Percentiles rank a stretch among this genome's conserved stretches.
These are phyloP conservation scores for Moesziomyces sp. DNA, from an alignment of 1,284 basidiomycete genomes.

Conservation along the genomic window DNA sequence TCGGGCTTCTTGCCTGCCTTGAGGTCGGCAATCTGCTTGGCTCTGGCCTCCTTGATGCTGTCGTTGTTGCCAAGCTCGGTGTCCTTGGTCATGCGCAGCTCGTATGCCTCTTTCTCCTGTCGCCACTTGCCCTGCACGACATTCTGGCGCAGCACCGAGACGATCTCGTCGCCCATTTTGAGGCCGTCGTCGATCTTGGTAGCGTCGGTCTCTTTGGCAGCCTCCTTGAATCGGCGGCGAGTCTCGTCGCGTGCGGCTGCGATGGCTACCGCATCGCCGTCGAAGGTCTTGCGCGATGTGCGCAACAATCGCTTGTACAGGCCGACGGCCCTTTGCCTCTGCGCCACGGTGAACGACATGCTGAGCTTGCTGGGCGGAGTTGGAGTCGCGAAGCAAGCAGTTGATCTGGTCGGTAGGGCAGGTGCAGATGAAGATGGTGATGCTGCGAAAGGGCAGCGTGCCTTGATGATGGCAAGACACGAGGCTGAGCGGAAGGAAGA, in stretches of 20 bases:
- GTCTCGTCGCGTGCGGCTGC: conserved; percentile 53
- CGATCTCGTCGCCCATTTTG: conserved; percentile 61
- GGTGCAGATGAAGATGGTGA: background rate
- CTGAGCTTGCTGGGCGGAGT: background rate
- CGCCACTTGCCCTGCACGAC: conserved; percentile 64
- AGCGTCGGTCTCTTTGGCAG: conserved; percentile 47
- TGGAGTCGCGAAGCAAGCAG: too few species aligned
- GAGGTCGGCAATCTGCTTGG: conserved; percentile 55
- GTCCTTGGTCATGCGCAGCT: conserved; percentile 61
- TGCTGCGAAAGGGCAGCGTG: background rate
- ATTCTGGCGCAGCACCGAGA: conserved; percentile 58
- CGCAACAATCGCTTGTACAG: conserved; percentile 62
- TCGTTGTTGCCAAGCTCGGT: conserved; percentile 66
- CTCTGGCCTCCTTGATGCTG: conserved; percentile 56
- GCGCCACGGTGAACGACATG: conserved; percentile 49
- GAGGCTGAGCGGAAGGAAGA: conserved; percentile 2
- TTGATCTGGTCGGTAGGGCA: background rate
- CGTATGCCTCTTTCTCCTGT: conserved; percentile 44
- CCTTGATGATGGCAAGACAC: background rate
- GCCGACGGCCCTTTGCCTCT: conserved; percentile 55
- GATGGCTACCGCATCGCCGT: conserved; percentile 47
- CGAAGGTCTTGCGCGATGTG: conserved; percentile 60
- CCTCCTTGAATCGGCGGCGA: conserved; percentile 48
- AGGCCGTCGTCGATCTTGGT: conserved; percentile 57
- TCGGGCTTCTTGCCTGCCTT: conserved; percentile 54